Evolutionary conservation across 1,284 basidiomycete species (phyloP).

Genomic region (Boletus calvinii): DNA sequence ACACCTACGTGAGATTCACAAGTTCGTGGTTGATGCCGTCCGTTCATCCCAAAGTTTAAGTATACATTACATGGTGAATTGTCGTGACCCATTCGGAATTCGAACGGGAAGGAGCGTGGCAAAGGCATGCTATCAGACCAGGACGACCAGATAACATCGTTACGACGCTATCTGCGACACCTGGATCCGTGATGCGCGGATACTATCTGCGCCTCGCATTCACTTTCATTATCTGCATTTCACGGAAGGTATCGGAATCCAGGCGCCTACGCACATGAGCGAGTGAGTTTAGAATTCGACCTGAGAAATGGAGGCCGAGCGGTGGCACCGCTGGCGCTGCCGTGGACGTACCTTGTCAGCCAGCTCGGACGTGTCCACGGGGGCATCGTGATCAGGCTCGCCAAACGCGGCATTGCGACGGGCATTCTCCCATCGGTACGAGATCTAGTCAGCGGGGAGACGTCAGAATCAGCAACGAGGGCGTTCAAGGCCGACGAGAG

Average conservation of each 20-base stretch:
- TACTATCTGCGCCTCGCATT: not conserved
- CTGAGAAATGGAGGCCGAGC: no score
- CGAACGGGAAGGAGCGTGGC: no score
- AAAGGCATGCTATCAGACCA: no score
- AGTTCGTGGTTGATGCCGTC: no score
- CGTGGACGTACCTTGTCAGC: conserved; percentile 57
- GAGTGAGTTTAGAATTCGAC: not conserved
- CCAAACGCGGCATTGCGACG: conserved; percentile 57
- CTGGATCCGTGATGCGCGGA: no score
- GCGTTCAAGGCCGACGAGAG: not conserved
- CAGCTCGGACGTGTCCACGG: conserved; percentile 63
- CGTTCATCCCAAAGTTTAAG: no score
- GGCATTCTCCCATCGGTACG: conserved; percentile 62
- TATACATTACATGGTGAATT: no score
- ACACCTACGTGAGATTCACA: no score
- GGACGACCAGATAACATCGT: no score
- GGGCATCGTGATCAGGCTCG: conserved; percentile 44
- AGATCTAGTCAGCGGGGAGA: conserved; percentile 41
- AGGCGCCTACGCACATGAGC: conserved; percentile 20
- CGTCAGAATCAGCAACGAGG: not conserved
- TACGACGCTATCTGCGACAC: no score
- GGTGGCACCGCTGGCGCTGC: no score
- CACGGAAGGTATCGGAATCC: conserved; percentile 28
- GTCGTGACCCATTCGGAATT: no score
- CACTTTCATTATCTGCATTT: not conserved